Evolutionary conservation across 2,329 filamentous ascomycete species (phyloP).

Genomic region (Penicillium concentricum): DNA sequence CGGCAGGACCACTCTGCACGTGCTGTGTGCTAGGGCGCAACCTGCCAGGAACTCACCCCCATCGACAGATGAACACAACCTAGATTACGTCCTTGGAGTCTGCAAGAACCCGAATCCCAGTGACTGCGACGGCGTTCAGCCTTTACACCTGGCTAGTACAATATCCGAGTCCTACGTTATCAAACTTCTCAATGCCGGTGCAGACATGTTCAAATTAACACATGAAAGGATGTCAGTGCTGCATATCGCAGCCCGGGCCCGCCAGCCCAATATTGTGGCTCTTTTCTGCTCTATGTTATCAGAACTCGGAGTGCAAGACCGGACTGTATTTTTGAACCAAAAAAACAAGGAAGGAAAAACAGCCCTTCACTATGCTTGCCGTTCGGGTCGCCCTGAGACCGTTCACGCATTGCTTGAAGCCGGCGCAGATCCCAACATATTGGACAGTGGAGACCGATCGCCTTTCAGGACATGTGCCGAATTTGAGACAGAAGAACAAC

Average conservation of each 20-base stretch:
- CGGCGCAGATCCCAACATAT: slow-evolving; percentile 7
- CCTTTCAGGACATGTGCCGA: slow-evolving; percentile 1
- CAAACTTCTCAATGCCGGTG: slow-evolving; percentile 16
- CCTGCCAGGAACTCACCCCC: neutral
- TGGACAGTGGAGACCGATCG: neutral
- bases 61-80: neutral
- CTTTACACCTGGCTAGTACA: slow-evolving; percentile 16
- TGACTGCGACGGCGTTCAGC: slow-evolving; percentile 9
- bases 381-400: slow-evolving; percentile 14
- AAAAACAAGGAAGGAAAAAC: slow-evolving; percentile 9
- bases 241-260: slow-evolving; percentile 16
- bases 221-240: slow-evolving; percentile 14
- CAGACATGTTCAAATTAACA: slow-evolving; percentile 8
- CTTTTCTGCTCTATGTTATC: slow-evolving; percentile 6
- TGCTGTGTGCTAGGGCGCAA: neutral
- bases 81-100: neutral
- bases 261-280: slow-evolving; percentile 10
- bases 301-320: neutral
- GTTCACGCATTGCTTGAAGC: slow-evolving; percentile 7
- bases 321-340: slow-evolving; percentile 10
- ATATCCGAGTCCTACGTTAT: slow-evolving; percentile 11
- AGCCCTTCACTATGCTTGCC: slow-evolving; percentile 19
- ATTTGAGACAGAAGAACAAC: slow-evolving; percentile 5
- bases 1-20: neutral
- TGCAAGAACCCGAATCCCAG: neutral